Conservation (phyloP, 495 filamentous ascomycete species). For the Cercophora newfieldiana region DNA sequence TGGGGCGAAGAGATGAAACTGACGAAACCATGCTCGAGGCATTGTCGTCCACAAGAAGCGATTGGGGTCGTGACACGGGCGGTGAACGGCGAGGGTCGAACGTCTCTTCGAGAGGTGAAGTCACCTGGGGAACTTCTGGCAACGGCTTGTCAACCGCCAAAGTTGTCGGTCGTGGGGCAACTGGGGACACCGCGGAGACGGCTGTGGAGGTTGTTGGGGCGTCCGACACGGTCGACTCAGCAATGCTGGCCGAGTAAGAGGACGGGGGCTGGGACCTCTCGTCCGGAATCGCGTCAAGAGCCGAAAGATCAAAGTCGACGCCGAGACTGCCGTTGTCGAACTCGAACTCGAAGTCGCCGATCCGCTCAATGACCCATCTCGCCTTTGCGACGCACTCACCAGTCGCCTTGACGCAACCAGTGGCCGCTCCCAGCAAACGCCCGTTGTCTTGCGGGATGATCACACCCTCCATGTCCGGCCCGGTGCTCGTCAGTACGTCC, state of each 20-base stretch:
- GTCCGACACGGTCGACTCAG: constrained; percentile 39
- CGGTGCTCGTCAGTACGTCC: constrained; percentile 67
- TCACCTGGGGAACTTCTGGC: constrained; percentile 41
- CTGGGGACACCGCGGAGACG: constrained; percentile 28
- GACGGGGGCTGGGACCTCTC: constrained; percentile 21
- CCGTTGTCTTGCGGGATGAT: constrained; percentile 80
- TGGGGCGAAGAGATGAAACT: constrained; percentile 43
- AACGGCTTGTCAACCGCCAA: constrained; percentile 46
- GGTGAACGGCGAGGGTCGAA: constrained; percentile 33
- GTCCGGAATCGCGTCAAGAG: constrained; percentile 36
- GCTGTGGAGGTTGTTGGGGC: constrained; percentile 31
- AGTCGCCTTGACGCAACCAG: constrained; percentile 83
- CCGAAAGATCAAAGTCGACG: constrained; percentile 49
- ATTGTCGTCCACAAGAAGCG: constrained; percentile 34
- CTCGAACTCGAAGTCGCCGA: constrained; percentile 92
- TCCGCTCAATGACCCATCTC: constrained; percentile 79
- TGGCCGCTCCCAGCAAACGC: constrained; percentile 76
- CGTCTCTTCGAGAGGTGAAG: constrained; percentile 27
- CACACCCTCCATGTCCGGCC: constrained; percentile 66
- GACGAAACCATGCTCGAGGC: constrained; percentile 40
- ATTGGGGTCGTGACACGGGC: constrained; percentile 42
- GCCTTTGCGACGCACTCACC: constrained; percentile 89
- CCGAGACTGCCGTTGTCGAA: constrained; percentile 45
- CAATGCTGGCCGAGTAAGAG: constrained; percentile 37
- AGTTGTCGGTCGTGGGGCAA: constrained; percentile 32